Evolutionary conservation across 306 rosid species (phyloP).

Genomic region (Hippophae gyantsensis): DNA sequence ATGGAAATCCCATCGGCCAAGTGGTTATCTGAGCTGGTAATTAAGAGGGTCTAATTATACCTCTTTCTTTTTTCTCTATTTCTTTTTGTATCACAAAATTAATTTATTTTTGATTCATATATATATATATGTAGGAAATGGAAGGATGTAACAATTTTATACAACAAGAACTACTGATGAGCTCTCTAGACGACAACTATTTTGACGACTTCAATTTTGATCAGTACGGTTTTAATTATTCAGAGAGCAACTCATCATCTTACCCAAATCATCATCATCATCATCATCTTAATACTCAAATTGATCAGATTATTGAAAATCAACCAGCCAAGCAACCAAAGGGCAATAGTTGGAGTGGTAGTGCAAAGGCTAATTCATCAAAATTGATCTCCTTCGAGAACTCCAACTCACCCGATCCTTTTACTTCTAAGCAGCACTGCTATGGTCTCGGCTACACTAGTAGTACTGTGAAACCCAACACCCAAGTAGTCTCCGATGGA

Average conservation of each 20-base stretch:
- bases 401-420: slow-evolving; percentile 16
- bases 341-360: background rate
- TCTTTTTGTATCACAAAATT: background rate
- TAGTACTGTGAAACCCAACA: slow-evolving; percentile 17
- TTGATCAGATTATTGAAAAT: too few relatives aligned
- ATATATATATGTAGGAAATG: too few relatives aligned
- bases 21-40: slow-evolving; percentile 31
- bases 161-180: too few relatives aligned
- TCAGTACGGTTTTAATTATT: too few relatives aligned
- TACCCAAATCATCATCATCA: too few relatives aligned
- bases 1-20: slow-evolving; percentile 29
- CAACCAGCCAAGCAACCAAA: slow-evolving; percentile 29
- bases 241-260: too few relatives aligned
- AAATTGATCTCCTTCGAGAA: slow-evolving; percentile 52
- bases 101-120: too few relatives aligned
- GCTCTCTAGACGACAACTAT: too few relatives aligned
- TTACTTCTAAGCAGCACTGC: slow-evolving; percentile 16
- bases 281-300: too few relatives aligned
- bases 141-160: too few relatives aligned
- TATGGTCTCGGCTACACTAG: slow-evolving; percentile 5
- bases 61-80: too few relatives aligned
- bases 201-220: too few relatives aligned
- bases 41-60: background rate
- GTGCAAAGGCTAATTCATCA: slow-evolving; percentile 29
- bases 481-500: slow-evolving; percentile 24